Evolutionary conservation across 1,284 basidiomycete species (phyloP).

Genomic region (Pseudozyma flocculosa): DNA sequence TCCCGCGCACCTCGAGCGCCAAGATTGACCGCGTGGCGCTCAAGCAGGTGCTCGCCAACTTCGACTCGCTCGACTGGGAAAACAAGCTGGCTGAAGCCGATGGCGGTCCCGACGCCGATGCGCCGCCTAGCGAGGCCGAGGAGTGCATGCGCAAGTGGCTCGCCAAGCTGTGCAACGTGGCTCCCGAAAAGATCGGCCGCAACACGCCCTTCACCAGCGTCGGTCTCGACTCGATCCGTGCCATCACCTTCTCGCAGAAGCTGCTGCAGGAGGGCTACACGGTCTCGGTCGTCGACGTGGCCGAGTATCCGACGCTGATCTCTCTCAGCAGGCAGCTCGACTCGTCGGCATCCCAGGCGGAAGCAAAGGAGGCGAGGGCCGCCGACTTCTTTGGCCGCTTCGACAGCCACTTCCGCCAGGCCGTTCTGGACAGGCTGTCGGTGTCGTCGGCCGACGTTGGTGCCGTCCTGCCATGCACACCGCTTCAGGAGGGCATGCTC

Average conservation of each 20-base stretch:
- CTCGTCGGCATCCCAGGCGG: constrained; percentile 11
- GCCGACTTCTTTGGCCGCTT: constrained; percentile 13
- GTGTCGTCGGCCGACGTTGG: constrained; percentile 10
- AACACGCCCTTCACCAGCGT: constrained; percentile 49
- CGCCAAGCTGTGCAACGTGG: constrained; percentile 40
- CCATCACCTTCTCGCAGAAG: constrained; percentile 50
- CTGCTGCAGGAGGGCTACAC: constrained; percentile 36
- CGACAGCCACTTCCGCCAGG: constrained; percentile 17
- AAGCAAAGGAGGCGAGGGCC: constrained; percentile 15
- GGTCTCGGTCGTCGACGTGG: constrained; percentile 55
- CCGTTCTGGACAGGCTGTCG: constrained; percentile 3
- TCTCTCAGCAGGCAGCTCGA: constrained; percentile 34
- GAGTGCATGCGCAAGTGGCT: constrained; percentile 31
- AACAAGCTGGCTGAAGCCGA: constrained; percentile 32
- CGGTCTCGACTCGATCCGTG: constrained; percentile 55
- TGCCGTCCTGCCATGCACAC: constrained; percentile 37
- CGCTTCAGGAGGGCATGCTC: constrained; percentile 53
- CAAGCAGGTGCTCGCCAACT: constrained; percentile 37
- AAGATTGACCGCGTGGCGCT: constrained; percentile 59
- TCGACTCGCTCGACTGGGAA: constrained; percentile 54
- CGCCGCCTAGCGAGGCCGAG: constrained; percentile 16
- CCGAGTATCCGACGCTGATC: constrained; percentile 45
- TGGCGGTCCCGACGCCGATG: constrained; percentile 12
- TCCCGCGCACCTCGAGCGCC: constrained; percentile 58
- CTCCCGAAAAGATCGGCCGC: constrained; percentile 36